These are phyloP conservation scores for Fraxinus velutina DNA, from an alignment of 305 asterid genomes.

Conservation along the genomic window DNA sequence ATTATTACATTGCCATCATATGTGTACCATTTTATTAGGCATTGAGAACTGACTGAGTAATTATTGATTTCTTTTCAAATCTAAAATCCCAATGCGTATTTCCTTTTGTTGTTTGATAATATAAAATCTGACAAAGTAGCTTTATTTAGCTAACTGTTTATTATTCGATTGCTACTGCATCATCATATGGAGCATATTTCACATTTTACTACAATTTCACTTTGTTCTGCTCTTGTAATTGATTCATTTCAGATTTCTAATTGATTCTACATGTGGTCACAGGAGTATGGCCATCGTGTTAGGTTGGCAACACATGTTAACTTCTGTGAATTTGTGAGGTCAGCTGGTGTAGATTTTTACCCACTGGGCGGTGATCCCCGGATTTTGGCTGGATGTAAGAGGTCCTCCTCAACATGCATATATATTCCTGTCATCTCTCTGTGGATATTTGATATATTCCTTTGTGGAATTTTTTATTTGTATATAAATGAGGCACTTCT, in stretches of 20 bases:
- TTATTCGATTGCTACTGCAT: neutral
- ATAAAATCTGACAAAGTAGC: neutral
- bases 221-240: neutral
- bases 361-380: slow-evolving; percentile 98
- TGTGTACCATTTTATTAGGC: neutral
- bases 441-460: neutral
- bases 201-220: neutral
- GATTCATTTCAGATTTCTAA: slow-evolving; percentile 14
- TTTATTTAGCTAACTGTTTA: neutral
- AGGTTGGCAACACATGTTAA: slow-evolving; percentile 93
- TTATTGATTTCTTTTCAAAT: neutral
- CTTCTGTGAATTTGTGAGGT: slow-evolving; percentile 76
- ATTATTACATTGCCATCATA: neutral
- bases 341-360: slow-evolving; percentile 80
- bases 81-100: neutral
- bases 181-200: neutral
- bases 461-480: neutral
- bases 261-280: slow-evolving; percentile 24
- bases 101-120: neutral
- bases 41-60: neutral
- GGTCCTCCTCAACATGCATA: slow-evolving; percentile 39
- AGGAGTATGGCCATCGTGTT: slow-evolving; percentile 88
- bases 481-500: neutral
- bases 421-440: slow-evolving; percentile 6
- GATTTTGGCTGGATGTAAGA: slow-evolving; percentile 97